Evolutionary conservation across 352 stramenopile species (phyloP), one percentile per base, ranked within the genome.

Genomic region (Phytophthora hybrid): DNA sequence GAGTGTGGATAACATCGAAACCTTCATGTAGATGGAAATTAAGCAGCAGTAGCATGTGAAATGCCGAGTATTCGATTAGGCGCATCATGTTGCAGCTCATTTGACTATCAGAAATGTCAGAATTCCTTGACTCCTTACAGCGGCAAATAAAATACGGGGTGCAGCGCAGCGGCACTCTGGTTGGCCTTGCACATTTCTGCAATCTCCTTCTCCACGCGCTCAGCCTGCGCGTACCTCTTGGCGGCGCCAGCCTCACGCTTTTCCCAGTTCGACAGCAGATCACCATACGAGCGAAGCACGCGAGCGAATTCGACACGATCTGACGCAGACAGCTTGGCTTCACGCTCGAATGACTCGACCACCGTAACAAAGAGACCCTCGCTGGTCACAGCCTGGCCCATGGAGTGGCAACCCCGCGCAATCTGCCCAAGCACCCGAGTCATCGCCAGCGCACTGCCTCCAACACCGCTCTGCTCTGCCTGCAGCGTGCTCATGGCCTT

Each of bases 291-390:
- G 19, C 87, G 84, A 63, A 93, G 71, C 44, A 84, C 79, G 13
- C 80, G 77, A n/a, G 85, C 84, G 68, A 90, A 93, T 64, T 93
- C 84, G 19, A 94, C 75, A 47, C 81, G 81, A 70, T 94, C 85
- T 0, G 85, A 85, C 6, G 75, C 58, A 29, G 81, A 89, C 60
- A 94, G 57, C 23, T 77, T 76, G 4, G 59, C 16, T 59, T 91
- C 85, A 44, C 89, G 89, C 65, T 91, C 87, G 56, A 90, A 93
- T 39, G 87, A 70, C 64, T 94, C 84, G 32, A 93, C 66, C 4
- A 89, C 87, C 8, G 81, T 89, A 63, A 87, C 84, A 76, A 91
- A 91, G 9, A 94, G 61, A 2, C 85, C 87, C 70, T 94, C 87
- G 53, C 82, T 87, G 11, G 85, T 91, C 59, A 94, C 87, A 49